Conservation (phyloP, 306 rosid genomes). For the Rubus idaeus region DNA sequence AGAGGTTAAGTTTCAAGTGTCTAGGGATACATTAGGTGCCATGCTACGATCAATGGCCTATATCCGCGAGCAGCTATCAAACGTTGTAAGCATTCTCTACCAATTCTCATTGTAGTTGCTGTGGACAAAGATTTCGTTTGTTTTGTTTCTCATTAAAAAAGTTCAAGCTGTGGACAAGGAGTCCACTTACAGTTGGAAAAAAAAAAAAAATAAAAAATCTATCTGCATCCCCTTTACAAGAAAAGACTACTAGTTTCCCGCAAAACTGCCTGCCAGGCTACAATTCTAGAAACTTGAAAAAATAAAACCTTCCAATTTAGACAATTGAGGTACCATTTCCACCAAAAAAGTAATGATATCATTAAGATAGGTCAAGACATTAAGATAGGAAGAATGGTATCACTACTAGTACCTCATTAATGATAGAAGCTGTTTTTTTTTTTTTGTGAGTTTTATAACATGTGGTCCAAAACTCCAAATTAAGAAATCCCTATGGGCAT, state of each 20-base stretch:
- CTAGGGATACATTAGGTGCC: constrained; percentile 88
- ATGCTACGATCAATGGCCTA: constrained; percentile 95
- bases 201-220: not conserved
- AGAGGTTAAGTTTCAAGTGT: constrained; percentile 91
- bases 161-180: not conserved
- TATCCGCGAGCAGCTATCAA: constrained; percentile 90
- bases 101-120: not conserved
- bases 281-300: not conserved
- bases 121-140: not conserved
- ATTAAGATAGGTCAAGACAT: too few relatives aligned
- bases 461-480: too few relatives aligned
- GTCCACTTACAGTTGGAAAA: not conserved
- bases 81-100: constrained; percentile 52
- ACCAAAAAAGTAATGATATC: too few relatives aligned
- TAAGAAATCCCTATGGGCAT: too few relatives aligned
- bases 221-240: not conserved
- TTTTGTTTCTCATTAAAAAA: not conserved
- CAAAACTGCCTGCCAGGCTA: not conserved
- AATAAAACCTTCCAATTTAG: not conserved
- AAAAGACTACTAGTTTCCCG: not conserved
- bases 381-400: too few relatives aligned
- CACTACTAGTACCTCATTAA: too few relatives aligned
- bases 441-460: too few relatives aligned
- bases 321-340: not conserved
- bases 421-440: too few relatives aligned